These are phyloP conservation scores for Exserohilum turcica DNA, from an alignment of 2,329 filamentous ascomycete species.

Conservation along the genomic window DNA sequence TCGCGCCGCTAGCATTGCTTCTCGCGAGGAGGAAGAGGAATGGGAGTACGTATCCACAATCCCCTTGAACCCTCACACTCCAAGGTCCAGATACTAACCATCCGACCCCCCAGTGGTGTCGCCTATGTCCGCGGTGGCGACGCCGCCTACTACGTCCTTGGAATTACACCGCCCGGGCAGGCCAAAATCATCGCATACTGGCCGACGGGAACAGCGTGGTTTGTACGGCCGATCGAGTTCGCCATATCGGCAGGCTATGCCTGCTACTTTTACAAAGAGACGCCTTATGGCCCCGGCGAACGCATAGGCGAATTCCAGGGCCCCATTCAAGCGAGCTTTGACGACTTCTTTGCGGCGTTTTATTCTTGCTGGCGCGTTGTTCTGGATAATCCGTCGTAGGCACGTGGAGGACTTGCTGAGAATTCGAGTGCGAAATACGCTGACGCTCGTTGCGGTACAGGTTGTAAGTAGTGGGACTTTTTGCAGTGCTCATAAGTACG, in stretches of 20 bases:
- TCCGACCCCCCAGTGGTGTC: not conserved
- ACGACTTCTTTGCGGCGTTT: slow-evolving; percentile 11
- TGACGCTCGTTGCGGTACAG: not conserved
- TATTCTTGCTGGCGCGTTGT: slow-evolving; percentile 9
- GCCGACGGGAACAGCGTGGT: not conserved
- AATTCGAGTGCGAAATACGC: not conserved
- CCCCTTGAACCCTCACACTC: not conserved
- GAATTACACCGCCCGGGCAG: not conserved
- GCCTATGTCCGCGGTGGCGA: slow-evolving; percentile 5
- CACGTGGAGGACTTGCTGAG: not conserved
- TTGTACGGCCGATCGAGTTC: slow-evolving; percentile 5
- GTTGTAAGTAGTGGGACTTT: no score
- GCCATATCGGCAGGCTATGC: not conserved
- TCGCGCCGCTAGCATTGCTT: not conserved
- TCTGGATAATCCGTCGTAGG: not conserved
- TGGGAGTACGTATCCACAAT: not conserved
- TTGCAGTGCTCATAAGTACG: not conserved
- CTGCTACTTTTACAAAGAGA: slow-evolving; percentile 15
- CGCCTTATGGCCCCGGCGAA: slow-evolving; percentile 5
- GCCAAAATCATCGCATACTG: slow-evolving; percentile 1
- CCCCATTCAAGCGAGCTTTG: slow-evolving; percentile 5
- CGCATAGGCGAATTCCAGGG: slow-evolving; percentile 12
- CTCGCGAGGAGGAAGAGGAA: not conserved
- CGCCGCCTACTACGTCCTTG: slow-evolving; percentile 8
- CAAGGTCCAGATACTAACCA: not conserved